Percentiles rank a stretch among this genome's conserved stretches.
These are phyloP conservation scores for Daedaleopsis sinensis DNA, from an alignment of 768 basidiomycete species.

Conservation along the genomic window DNA sequence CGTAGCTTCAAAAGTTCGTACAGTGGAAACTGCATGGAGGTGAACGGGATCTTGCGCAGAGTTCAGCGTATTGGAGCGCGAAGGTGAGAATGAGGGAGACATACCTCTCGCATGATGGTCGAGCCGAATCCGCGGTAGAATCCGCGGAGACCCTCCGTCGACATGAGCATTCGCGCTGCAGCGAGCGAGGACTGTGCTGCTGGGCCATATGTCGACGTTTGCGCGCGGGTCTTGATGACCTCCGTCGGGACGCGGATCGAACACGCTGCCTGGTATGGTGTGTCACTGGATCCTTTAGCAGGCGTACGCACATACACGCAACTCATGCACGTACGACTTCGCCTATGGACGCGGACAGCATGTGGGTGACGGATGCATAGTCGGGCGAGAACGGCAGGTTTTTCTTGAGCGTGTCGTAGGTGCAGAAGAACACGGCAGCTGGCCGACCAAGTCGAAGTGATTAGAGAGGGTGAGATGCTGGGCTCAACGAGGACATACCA, in stretches of 20 bases:
- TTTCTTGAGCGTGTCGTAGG: slow-evolving; percentile 88
- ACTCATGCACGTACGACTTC: slow-evolving; percentile 49
- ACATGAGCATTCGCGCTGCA: slow-evolving; percentile 57
- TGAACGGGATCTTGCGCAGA: slow-evolving; percentile 83
- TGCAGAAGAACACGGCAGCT: slow-evolving; percentile 96
- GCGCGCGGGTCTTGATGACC: slow-evolving; percentile 91
- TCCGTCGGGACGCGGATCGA: slow-evolving; percentile 94
- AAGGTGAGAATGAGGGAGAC: not conserved
- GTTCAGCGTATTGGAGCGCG: not conserved
- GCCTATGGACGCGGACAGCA: slow-evolving; percentile 52
- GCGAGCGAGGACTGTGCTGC: slow-evolving; percentile 60
- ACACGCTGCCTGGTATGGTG: slow-evolving; percentile 74
- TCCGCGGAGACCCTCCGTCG: slow-evolving; percentile 68
- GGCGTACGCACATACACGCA: not conserved
- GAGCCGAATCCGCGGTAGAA: slow-evolving; percentile 89
- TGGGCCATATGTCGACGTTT: slow-evolving; percentile 76
- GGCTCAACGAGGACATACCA: slow-evolving; percentile 49
- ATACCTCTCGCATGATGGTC: slow-evolving; percentile 72
- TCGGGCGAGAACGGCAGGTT: slow-evolving; percentile 62
- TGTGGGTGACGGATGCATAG: slow-evolving; percentile 67
- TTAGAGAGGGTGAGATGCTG: slow-evolving; percentile 1
- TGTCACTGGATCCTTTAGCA: slow-evolving; percentile 12
- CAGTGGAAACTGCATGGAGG: slow-evolving; percentile 92
- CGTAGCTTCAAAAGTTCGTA: slow-evolving; percentile 85
- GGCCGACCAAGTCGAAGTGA: not conserved